Conservation (phyloP, 495 filamentous ascomycete species). For the Hypoxylon lienhwacheense region DNA sequence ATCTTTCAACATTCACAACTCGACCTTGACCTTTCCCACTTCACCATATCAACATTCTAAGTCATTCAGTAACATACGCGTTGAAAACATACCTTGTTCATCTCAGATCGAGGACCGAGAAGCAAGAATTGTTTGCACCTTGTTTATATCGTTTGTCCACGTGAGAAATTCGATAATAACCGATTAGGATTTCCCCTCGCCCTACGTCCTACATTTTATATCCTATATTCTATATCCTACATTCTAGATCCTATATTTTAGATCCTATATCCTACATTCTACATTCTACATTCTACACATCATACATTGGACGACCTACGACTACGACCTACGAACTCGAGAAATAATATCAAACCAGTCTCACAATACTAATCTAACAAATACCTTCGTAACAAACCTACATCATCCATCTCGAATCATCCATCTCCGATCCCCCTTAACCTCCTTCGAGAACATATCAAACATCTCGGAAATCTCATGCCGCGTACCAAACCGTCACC, state of each 20-base stretch:
- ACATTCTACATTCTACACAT: too few relatives aligned
- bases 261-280: too few relatives aligned
- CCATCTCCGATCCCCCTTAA: not conserved
- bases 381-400: not conserved
- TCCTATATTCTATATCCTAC: too few relatives aligned
- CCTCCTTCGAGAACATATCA: not conserved
- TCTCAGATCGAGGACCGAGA: not conserved
- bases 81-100: not conserved
- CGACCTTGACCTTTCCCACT: slow-evolving; percentile 6
- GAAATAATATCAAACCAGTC: slow-evolving; percentile 15
- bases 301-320: too few relatives aligned
- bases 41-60: too few relatives aligned
- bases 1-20: slow-evolving; percentile 12
- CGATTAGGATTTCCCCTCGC: not conserved
- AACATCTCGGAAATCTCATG: slow-evolving; percentile 28
- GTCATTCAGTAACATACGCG: not conserved
- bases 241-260: too few relatives aligned
- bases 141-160: not conserved
- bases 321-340: slow-evolving; percentile 9
- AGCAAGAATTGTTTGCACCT: not conserved
- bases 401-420: not conserved
- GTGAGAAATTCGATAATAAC: slow-evolving; percentile 5
- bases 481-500: slow-evolving; percentile 41
- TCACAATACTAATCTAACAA: too few relatives aligned
- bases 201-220: too few relatives aligned